These are phyloP conservation scores for Candida ovalis DNA, from an alignment of 805 yeast species.

Conservation along the genomic window DNA sequence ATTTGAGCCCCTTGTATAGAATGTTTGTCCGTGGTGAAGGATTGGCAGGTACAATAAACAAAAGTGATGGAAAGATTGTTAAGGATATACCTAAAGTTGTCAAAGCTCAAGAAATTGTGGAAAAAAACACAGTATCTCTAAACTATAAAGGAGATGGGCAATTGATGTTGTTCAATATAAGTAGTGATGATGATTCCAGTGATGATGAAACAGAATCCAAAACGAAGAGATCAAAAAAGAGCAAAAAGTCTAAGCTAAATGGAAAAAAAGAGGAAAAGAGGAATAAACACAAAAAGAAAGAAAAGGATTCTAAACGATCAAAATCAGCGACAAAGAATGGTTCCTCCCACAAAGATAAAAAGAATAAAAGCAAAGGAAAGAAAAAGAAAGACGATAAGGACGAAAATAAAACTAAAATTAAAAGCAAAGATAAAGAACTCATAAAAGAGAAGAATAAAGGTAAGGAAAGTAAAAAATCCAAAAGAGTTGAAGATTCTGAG, in stretches of 20 bases:
- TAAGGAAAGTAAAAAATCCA: no score
- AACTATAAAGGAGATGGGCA: slow-evolving; percentile 10
- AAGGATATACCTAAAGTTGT: slow-evolving; percentile 4
- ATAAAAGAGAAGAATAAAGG: no score
- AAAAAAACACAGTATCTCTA: slow-evolving; percentile 9
- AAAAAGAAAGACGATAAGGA: no score
- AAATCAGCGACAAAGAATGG: slow-evolving; percentile 22
- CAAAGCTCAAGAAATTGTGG: slow-evolving; percentile 9
- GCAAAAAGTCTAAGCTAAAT: slow-evolving; percentile 20
- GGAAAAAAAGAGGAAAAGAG: slow-evolving; percentile 23
- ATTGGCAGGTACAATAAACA: slow-evolving; percentile 67
- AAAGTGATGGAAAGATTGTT: neutral
- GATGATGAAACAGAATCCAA: slow-evolving; percentile 20
- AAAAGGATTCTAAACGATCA: slow-evolving; percentile 13
- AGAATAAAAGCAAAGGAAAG: no score
- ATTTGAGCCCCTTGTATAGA: slow-evolving; percentile 69
- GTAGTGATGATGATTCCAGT: slow-evolving; percentile 8
- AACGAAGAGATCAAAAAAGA: slow-evolving; percentile 22
- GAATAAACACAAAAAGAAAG: slow-evolving; percentile 19
- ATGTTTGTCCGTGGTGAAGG: slow-evolving; percentile 90
- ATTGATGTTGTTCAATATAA: slow-evolving; percentile 20
- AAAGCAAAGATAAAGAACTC: no score
- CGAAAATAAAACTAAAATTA: no score
- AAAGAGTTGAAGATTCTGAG: no score
- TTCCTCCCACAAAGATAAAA: slow-evolving; percentile 7